Percentiles rank a stretch among this genome's conserved stretches.
phyloP scores from a whole-genome alignment of 352 stramenopile species.

The Globisporangium paddicum region DNA sequence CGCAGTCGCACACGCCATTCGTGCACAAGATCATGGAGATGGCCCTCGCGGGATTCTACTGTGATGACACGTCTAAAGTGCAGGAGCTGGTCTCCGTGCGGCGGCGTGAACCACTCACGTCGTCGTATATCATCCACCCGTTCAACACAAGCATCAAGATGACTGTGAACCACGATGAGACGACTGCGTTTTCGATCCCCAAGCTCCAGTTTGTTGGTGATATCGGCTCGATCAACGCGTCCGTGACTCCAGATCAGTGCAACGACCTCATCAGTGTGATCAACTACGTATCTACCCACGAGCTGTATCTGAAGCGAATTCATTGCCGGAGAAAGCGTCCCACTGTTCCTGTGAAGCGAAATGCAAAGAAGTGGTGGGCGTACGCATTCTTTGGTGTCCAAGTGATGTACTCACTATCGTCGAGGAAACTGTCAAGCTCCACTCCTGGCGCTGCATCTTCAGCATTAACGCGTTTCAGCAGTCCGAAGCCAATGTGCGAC shows the following conservation, averaged over 20 bases:
- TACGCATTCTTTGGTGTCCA: conserved; percentile 72
- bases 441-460: neutral
- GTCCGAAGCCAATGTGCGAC: conserved; percentile 21
- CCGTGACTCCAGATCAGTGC: conserved; percentile 65
- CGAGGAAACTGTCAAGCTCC: conserved; percentile 5
- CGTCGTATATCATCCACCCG: conserved; percentile 60
- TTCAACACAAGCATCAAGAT: conserved; percentile 76
- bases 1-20: conserved; percentile 73
- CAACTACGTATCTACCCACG: conserved; percentile 75
- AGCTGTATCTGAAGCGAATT: conserved; percentile 79
- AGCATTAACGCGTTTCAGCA: conserved; percentile 8
- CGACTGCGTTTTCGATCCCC: conserved; percentile 60
- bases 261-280: conserved; percentile 74
- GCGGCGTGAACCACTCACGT: conserved; percentile 18
- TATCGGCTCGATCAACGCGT: conserved; percentile 60
- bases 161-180: conserved; percentile 73
- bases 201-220: conserved; percentile 64
- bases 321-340: conserved; percentile 68
- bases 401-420: conserved; percentile 41
- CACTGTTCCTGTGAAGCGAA: conserved; percentile 34
- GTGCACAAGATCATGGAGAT: conserved; percentile 75
- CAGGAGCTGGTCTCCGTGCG: conserved; percentile 21
- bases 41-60: conserved; percentile 53
- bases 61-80: conserved; percentile 34
- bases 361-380: conserved; percentile 67